Evolutionary conservation across 441 rosid species (phyloP), one percentile per base, ranked within the genome.

Genomic region (Erodium moschatum): DNA sequence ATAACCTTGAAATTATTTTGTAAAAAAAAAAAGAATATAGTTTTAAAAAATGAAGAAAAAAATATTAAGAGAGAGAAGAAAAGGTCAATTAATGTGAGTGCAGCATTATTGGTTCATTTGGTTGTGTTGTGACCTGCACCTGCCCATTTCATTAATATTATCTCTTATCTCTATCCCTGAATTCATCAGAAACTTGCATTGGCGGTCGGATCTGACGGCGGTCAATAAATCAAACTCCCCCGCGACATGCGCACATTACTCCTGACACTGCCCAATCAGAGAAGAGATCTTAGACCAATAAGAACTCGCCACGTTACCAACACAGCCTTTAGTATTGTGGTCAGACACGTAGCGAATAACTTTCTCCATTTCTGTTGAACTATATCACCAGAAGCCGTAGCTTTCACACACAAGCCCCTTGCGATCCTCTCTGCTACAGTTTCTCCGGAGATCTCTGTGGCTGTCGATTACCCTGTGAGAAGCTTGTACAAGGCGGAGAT

Each of bases 401-500:
- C 56, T 50, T 50, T 50, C 56, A 48, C 54, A 31, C 21, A 46
- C 35, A 29, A 29, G 35, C 27, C 2, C 2, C 27, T 24, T 24
- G 1, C 27, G 27, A 24, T 24, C 27, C 27, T 24, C 27, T 24
- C 27, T 24, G 38, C 64, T 56, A 2, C 11, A 5, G 15, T 54
- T 16, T 31, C 19, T 20, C 6, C 69, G 16, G 24, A 29, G 6
- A 50, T 50, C 18, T 13, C 16, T n/a, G 56, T 5, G 56, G 5
- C 56, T 50, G 27, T 15, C 56, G 56, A 50, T 50, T 1, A 6
- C 9, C 5, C 44, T 1, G 9, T 38, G 6, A 12, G 42, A 64
- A 64, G 44, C 0, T 27, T 35, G 19, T 9, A 67, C n/a, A 29
- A 1, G 46, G 70, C 69, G 20, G 42, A 68, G n/a, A 85, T 86